Conservation (phyloP, 176 grass and related monocot genomes). For the Rhynchospora pubera region DNA sequence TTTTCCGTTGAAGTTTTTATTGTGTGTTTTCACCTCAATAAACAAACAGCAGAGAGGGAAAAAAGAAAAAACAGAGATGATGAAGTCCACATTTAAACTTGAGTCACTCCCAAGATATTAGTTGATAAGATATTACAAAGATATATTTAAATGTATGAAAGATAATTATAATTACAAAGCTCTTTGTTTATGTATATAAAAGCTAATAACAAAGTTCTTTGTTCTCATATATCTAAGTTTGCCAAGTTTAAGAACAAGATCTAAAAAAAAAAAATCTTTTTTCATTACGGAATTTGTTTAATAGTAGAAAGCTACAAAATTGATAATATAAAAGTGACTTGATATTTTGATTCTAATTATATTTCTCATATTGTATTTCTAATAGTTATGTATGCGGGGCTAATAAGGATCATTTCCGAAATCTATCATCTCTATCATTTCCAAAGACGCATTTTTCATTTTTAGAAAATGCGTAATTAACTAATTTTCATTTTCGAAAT, state of each 20-base stretch:
- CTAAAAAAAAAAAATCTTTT: background rate
- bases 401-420: too few relatives aligned
- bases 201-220: too few relatives aligned
- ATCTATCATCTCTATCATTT: too few relatives aligned
- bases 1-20: slow-evolving; percentile 10
- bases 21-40: background rate
- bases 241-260: background rate
- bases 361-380: background rate
- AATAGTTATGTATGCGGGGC: background rate
- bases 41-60: background rate
- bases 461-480: too few relatives aligned
- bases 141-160: background rate
- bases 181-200: too few relatives aligned
- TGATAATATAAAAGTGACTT: background rate
- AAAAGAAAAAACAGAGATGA: background rate
- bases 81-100: background rate
- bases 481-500: too few relatives aligned
- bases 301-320: background rate
- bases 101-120: background rate
- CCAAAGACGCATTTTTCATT: too few relatives aligned
- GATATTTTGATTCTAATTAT: background rate
- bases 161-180: too few relatives aligned
- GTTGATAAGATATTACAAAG: background rate
- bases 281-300: too few relatives aligned
- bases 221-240: too few relatives aligned